Evolutionary conservation across 2,329 filamentous ascomycete genomes (phyloP).

Genomic region (Colletotrichum salicis): DNA sequence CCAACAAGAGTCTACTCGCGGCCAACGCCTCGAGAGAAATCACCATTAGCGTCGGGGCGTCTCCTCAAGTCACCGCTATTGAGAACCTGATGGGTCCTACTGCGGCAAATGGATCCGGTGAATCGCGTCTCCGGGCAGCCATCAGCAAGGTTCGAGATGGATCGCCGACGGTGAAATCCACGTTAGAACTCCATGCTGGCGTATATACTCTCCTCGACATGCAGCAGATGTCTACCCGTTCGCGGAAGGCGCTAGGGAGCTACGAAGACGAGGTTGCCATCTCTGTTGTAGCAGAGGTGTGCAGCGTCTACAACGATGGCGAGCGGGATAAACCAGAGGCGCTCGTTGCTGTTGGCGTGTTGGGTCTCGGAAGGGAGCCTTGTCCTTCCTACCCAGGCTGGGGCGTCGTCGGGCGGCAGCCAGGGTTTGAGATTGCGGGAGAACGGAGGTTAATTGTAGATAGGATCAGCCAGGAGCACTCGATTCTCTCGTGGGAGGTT

Average conservation of each 20-base stretch:
- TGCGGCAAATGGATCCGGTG: neutral
- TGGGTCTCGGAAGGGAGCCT: conserved; percentile 71
- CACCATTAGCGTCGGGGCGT: conserved; percentile 45
- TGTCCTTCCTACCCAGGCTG: conserved; percentile 70
- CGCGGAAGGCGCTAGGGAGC: conserved; percentile 38
- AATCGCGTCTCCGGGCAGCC: neutral
- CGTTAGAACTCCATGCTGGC: conserved; percentile 71
- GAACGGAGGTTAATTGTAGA: conserved; percentile 60
- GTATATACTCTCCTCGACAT: conserved; percentile 73
- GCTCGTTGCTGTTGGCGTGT: conserved; percentile 65
- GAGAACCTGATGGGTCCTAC: conserved; percentile 39
- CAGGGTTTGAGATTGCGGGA: neutral
- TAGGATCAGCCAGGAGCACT: conserved; percentile 74
- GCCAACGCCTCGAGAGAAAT: conserved; percentile 35
- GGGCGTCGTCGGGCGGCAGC: conserved; percentile 62
- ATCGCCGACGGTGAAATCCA: conserved; percentile 24
- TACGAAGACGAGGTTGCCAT: conserved; percentile 62
- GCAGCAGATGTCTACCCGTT: conserved; percentile 71
- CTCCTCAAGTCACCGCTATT: conserved; percentile 43
- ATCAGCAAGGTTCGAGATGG: conserved; percentile 1
- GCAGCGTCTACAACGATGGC: conserved; percentile 63
- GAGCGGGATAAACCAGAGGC: conserved; percentile 56
- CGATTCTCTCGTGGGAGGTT: conserved; percentile 64
- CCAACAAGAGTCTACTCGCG: conserved; percentile 33
- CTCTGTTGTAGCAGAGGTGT: conserved; percentile 69